Conservation (phyloP, 1,139 yeast species). For the Nakaseomyces kungkrabaensis region DNA sequence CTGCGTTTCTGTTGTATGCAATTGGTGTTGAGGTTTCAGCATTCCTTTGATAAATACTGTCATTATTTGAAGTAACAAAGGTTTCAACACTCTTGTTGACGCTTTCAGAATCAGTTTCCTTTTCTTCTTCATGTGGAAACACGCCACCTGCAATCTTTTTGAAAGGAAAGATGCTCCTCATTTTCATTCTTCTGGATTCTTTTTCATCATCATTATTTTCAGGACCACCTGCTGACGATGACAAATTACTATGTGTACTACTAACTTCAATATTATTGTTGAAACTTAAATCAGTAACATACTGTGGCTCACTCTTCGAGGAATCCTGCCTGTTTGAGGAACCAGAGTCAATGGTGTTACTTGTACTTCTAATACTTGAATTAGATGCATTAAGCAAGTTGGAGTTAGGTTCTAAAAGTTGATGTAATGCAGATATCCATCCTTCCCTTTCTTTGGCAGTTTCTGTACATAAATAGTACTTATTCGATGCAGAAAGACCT, state of each 20-base stretch:
- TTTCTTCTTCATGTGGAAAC: background rate
- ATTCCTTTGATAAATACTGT: slow-evolving; percentile 15
- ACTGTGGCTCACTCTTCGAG: slow-evolving; percentile 10
- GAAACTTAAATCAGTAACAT: slow-evolving; percentile 15
- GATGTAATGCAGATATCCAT: slow-evolving; percentile 60
- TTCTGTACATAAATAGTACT: slow-evolving; percentile 76
- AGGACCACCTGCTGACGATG: slow-evolving; percentile 15
- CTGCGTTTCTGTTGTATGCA: slow-evolving; percentile 7
- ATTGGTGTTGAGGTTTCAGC: background rate
- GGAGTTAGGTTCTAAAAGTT: slow-evolving; percentile 28
- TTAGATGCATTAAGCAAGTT: slow-evolving; percentile 1
- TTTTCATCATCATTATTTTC: slow-evolving; percentile 25
- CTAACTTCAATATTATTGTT: slow-evolving; percentile 4
- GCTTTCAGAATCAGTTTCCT: background rate
- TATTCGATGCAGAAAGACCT: slow-evolving; percentile 45
- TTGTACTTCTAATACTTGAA: background rate
- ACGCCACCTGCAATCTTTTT: slow-evolving; percentile 28
- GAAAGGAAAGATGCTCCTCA: slow-evolving; percentile 54
- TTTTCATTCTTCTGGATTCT: slow-evolving; percentile 39
- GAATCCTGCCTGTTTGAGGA: slow-evolving; percentile 3
- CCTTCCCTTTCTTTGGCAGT: slow-evolving; percentile 68
- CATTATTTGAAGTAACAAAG: slow-evolving; percentile 10
- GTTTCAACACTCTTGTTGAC: slow-evolving; percentile 4
- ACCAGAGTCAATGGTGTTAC: background rate
- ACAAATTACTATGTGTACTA: slow-evolving; percentile 6